Evolutionary conservation across 495 filamentous ascomycete species (phyloP).

Genomic region (Penicillium angulare): DNA sequence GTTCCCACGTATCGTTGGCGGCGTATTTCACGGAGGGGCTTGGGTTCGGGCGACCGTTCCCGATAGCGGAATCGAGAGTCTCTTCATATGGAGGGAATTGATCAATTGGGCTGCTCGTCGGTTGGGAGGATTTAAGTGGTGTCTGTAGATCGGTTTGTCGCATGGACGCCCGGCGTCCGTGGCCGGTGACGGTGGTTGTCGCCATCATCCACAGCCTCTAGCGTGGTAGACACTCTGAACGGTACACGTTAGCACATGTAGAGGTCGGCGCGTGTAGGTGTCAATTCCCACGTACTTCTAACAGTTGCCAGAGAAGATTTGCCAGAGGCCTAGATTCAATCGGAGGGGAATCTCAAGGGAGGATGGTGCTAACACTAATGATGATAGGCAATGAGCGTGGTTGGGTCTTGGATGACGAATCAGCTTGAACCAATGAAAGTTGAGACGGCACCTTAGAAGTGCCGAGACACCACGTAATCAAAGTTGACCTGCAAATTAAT

Average conservation of each 20-base stretch:
- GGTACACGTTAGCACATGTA: background rate
- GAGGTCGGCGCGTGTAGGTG: background rate
- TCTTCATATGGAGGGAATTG: constrained; percentile 45
- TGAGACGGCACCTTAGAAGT: too few species aligned
- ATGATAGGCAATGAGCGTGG: background rate
- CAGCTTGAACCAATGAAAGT: constrained; percentile 29
- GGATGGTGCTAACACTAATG: background rate
- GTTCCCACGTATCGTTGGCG: constrained; percentile 37
- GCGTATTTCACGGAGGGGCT: constrained; percentile 34
- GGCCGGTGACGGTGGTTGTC: constrained; percentile 44
- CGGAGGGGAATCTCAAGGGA: too few species aligned
- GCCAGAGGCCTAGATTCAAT: background rate
- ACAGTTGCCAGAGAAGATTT: background rate
- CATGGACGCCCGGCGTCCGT: constrained; percentile 45
- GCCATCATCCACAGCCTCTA: constrained; percentile 29
- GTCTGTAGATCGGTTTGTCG: constrained; percentile 40
- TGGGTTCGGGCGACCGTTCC: constrained; percentile 19
- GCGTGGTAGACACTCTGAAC: background rate
- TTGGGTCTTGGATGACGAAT: constrained; percentile 37
- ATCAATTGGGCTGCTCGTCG: constrained; percentile 41
- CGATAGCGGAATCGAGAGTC: constrained; percentile 29
- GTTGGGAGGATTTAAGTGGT: constrained; percentile 30
- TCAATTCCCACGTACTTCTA: background rate
- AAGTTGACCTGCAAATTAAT: background rate
- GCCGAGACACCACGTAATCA: constrained; percentile 21